Percentiles rank a stretch among this genome's conserved stretches.
These are phyloP conservation scores for Pichia exigua DNA, from an alignment of 805 yeast species.

Conservation along the genomic window DNA sequence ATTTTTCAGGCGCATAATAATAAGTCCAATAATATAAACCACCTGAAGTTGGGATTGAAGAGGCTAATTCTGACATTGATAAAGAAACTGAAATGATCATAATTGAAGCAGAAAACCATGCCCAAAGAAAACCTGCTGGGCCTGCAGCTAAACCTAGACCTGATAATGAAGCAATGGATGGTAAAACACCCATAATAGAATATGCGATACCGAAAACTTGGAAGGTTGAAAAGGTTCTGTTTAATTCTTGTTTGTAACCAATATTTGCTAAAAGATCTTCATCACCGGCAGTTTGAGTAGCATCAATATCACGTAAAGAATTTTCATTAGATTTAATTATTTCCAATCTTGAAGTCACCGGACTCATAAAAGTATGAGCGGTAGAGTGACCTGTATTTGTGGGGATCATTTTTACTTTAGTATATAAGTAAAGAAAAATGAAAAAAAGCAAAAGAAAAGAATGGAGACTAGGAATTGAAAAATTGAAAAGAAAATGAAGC, in stretches of 20 bases:
- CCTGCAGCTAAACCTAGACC: slow-evolving; percentile 52
- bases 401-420: neutral
- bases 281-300: slow-evolving; percentile 21
- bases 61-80: slow-evolving; percentile 58
- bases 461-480: neutral
- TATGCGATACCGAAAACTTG: slow-evolving; percentile 68
- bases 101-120: slow-evolving; percentile 54
- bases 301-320: slow-evolving; percentile 23
- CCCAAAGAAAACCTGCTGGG: slow-evolving; percentile 60
- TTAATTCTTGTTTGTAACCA: slow-evolving; percentile 65
- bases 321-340: slow-evolving; percentile 21
- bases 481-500: neutral
- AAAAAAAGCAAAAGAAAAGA: neutral
- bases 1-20: slow-evolving; percentile 51
- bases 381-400: slow-evolving; percentile 1
- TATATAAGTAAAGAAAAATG: neutral
- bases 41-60: slow-evolving; percentile 69
- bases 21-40: slow-evolving; percentile 67
- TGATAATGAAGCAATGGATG: slow-evolving; percentile 52
- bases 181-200: slow-evolving; percentile 64
- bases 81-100: slow-evolving; percentile 53
- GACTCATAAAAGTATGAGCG: slow-evolving; percentile 9
- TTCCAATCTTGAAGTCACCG: slow-evolving; percentile 13
- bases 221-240: slow-evolving; percentile 50
- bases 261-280: slow-evolving; percentile 41